Percentiles rank a stretch among this genome's conserved stretches.
Conservation (phyloP, 31 red algal genomes). For the Asparagopsis taxiformis region DNA sequence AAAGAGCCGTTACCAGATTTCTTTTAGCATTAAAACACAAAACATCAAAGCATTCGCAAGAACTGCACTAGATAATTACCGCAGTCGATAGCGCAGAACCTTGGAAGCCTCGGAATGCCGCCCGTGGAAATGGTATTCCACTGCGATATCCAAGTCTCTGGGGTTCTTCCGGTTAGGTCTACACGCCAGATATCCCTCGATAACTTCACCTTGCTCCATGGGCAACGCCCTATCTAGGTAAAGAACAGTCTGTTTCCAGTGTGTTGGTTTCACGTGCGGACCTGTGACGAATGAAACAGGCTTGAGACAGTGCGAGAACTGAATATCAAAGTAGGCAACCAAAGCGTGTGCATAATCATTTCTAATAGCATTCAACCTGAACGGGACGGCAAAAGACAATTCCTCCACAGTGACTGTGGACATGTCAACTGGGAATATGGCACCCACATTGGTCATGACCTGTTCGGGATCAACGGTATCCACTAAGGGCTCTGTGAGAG, state of each 20-base stretch:
- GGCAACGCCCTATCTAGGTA: conserved; percentile 86
- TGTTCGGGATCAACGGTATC: conserved; percentile 91
- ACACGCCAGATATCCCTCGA: conserved; percentile 77
- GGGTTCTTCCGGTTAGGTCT: conserved; percentile 83
- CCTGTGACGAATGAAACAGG: conserved; percentile 86
- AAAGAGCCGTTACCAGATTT: not conserved
- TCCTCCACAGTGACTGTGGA: conserved; percentile 59
- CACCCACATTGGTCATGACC: conserved; percentile 64
- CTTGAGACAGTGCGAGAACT: conserved; percentile 79
- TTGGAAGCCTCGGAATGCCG: conserved; percentile 27
- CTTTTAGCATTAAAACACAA: conserved; percentile 1
- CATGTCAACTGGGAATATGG: conserved; percentile 76
- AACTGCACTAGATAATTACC: conserved; percentile 23
- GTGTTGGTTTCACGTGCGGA: conserved; percentile 76
- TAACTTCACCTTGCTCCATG: conserved; percentile 64
- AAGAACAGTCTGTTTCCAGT: conserved; percentile 98
- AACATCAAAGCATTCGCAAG: conserved; percentile 1
- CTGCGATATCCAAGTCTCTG: conserved; percentile 87
- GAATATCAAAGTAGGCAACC: conserved; percentile 91
- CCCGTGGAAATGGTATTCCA: conserved; percentile 78
- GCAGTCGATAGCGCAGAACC: conserved; percentile 77
- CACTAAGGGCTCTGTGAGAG: conserved; percentile 92
- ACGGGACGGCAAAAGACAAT: conserved; percentile 78
- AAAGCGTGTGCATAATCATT: conserved; percentile 92
- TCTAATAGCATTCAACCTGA: conserved; percentile 65